A percentile compares a stretch with the other conserved stretches of the same genome.
Evolutionary conservation across 2,329 filamentous ascomycete genomes (phyloP).

Genomic region (Chaetomium globosum): DNA sequence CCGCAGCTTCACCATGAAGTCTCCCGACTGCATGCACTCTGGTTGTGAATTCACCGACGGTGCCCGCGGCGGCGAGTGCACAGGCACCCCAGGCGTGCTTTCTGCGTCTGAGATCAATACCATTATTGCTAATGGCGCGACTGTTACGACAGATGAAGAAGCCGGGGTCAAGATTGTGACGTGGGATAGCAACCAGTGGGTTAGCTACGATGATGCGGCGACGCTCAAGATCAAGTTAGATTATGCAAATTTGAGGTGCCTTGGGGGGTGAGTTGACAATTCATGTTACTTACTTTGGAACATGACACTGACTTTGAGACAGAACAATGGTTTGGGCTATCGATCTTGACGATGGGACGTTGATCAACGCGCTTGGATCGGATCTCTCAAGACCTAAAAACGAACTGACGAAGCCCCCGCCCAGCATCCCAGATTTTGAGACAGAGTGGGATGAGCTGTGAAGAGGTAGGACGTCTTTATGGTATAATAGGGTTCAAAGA

Average conservation of each 20-base stretch:
- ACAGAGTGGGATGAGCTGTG: slow-evolving; percentile 5
- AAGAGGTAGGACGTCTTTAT: neutral
- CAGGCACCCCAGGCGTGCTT: slow-evolving; percentile 1
- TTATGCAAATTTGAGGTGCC: slow-evolving; percentile 16
- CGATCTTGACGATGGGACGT: slow-evolving; percentile 13
- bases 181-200: slow-evolving; percentile 15
- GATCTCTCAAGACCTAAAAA: slow-evolving; percentile 7
- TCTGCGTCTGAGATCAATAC: slow-evolving; percentile 13
- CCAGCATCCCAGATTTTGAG: slow-evolving; percentile 10
- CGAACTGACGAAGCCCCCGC: neutral
- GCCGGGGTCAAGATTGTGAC: slow-evolving; percentile 14
- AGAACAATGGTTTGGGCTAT: slow-evolving; percentile 16
- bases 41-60: slow-evolving; percentile 11
- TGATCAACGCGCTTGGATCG: slow-evolving; percentile 11
- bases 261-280: slow-evolving; percentile 4
- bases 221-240: slow-evolving; percentile 17
- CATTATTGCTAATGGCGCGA: slow-evolving; percentile 4
- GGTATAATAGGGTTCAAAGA: neutral
- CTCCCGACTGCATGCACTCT: neutral
- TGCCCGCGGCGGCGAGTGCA: neutral
- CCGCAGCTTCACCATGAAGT: slow-evolving; percentile 13
- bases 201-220: slow-evolving; percentile 14
- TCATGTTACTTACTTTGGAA: neutral
- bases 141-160: neutral
- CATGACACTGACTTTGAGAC: neutral